Base-by-base conservation (phyloP, 2,329 filamentous ascomycete genomes). In the Dactylellina parvicollis region DNA sequence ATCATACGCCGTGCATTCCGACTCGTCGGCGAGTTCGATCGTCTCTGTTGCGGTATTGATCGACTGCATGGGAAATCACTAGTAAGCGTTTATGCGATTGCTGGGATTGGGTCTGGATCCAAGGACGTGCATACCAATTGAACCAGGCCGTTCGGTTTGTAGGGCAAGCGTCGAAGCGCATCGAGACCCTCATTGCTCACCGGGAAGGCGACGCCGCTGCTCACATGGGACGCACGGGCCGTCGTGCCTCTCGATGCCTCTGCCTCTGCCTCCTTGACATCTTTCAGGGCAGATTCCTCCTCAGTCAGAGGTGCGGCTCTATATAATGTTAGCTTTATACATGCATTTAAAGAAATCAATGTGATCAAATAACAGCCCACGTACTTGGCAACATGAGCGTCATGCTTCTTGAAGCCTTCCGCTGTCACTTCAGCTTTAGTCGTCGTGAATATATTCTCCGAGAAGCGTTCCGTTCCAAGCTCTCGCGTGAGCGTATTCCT, bases 401-500 rank as follows among this genome's bases (percentile, higher is more conserved):
- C 89, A 79, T 92, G 90, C 78, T 86, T 88, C 77, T 85, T 83
- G 82, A 93, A 95, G 0, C 91, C 91, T 40, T 84, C 83, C 10
- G 84, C 82, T 4, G 84, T 91, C 75, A 95, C 82, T 81, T 95
- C 91, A 18, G 87, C 85, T 22, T 87, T 82, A 40, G 85, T 86
- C 0, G 90, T 94, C 9, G 86, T 87, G 79, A 93, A 92, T 42
- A 94, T 84, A 22, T 87, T 90, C 79, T 93, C 90, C 56, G 89
- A 83, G 81, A 95, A 94, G 78, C 92, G 85, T 80, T 95, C 91
- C 60, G 87, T 86, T 47, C 92, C 91, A 8, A 95, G 84, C 81
- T 94, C 90, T 42, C 91, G 86, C 54, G 89, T 86, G 0, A 95
- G 84, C 0, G 90, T 91, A 77, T 93, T 83, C 8, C 90, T 86